Evolutionary conservation across 352 stramenopile genomes (phyloP), one percentile per base, ranked within the genome.

Genomic region (Phytopythium sindhum): DNA sequence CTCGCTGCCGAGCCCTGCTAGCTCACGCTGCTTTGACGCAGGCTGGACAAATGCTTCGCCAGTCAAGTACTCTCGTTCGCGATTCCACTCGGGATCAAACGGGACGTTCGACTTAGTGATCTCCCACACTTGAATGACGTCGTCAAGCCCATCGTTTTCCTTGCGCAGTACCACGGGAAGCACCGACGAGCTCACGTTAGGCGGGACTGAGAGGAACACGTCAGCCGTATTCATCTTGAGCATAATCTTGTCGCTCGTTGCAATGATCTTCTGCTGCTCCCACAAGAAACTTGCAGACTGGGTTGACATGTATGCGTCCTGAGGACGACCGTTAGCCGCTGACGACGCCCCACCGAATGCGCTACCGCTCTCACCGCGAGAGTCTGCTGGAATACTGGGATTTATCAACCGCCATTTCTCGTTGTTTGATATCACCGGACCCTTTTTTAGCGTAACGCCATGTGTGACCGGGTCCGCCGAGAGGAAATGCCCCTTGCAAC

Each of bases 21-120:
- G 51, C 51, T 87, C 74, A 54, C 84, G 77, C 60, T 73, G 72
- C 48, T 83, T 85, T 31, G 64, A 52, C 65, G 88, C 72, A 12
- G 70, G 74, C 41, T 80, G 74, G 12, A 91, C 65, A 37, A 94
- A 72, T 11, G 76, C 74, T 45, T 90, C 73, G 4, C 84, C 83
- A 2, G 86, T 96, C n/a, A 96, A 59, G 60, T 91, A 96, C 31
- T 75, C 78, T 14, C 88, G 84, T 33, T 90, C 78, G 17, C 88
- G 81, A 65, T 96, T 96, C 88, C 88, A 96, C 33, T 77, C 73
- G 35, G 88, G 88, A 61, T 96, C 86, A 48, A 90, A 95, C 4
- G 88, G 88, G 37, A 96, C 73, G 51, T 93, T 96, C 21, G 84
- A 84, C 56, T 96, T 94, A n/a, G 88, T 94, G 28, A 95, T 66